Conservation (phyloP, 2,329 filamentous ascomycete species). For the Pseudogymnoascus sp. region DNA sequence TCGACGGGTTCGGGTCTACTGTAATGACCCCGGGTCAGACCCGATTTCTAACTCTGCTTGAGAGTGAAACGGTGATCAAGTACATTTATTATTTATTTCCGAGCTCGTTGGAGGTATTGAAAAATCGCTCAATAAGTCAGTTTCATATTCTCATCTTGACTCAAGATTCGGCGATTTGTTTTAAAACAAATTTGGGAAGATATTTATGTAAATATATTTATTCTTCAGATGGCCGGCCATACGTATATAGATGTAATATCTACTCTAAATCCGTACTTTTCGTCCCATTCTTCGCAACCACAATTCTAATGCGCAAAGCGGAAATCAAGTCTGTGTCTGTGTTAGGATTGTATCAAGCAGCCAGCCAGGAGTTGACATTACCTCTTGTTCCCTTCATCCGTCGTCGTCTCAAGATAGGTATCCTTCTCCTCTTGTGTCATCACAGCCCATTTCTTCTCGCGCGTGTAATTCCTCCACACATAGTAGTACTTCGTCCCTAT, state of each 20-base stretch:
- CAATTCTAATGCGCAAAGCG: constrained; percentile 10
- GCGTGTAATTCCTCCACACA: constrained; percentile 34
- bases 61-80: not conserved
- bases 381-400: constrained; percentile 36
- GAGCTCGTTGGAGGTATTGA: not conserved
- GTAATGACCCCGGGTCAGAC: no score
- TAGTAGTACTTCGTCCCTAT: constrained; percentile 43
- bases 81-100: not conserved
- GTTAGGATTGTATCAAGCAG: not conserved
- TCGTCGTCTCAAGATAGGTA: constrained; percentile 38
- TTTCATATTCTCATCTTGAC: not conserved
- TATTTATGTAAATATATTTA: not conserved
- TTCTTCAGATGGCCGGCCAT: not conserved
- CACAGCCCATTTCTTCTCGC: constrained; percentile 35
- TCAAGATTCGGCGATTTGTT: not conserved
- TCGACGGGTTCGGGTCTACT: no score
- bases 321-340: constrained; percentile 10
- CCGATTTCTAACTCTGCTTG: no score
- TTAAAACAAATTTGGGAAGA: not conserved
- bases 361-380: not conserved
- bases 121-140: not conserved
- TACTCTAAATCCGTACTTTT: not conserved
- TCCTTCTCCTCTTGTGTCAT: constrained; percentile 39
- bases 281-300: not conserved
- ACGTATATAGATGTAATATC: not conserved